A percentile compares a stretch with the other conserved stretches of the same genome.
Conservation (phyloP, 116 monocot species). For the Trichopus zeylanicus region DNA sequence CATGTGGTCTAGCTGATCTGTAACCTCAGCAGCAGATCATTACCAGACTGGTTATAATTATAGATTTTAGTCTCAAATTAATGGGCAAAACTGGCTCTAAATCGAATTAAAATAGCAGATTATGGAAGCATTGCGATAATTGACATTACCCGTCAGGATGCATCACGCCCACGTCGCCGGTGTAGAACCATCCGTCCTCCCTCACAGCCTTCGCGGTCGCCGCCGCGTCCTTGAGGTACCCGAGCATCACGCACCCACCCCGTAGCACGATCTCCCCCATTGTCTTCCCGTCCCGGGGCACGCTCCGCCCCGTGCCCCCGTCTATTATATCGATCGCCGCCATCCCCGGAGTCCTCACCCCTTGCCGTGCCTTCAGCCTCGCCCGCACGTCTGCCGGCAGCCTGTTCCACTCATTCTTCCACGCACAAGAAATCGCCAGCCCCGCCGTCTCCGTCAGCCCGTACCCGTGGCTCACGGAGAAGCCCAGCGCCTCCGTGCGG, state of each 20-base stretch:
- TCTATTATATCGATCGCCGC: too few relatives aligned
- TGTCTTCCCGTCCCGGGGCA: too few relatives aligned
- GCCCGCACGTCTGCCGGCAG: conserved; percentile 57
- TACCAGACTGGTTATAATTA: too few relatives aligned
- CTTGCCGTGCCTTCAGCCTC: conserved; percentile 64
- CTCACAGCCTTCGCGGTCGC: neutral
- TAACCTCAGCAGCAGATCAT: too few relatives aligned
- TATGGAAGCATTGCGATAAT: too few relatives aligned
- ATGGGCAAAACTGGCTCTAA: too few relatives aligned
- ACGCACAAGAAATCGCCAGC: conserved; percentile 53
- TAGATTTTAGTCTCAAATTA: too few relatives aligned
- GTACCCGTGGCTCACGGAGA: conserved; percentile 60
- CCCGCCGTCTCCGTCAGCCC: conserved; percentile 79
- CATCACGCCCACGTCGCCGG: conserved; percentile 24
- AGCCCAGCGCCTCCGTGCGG: conserved; percentile 54
- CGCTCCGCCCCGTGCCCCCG: too few relatives aligned
- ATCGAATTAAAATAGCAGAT: too few relatives aligned
- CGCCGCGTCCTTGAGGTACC: conserved; percentile 8
- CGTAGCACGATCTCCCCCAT: too few relatives aligned
- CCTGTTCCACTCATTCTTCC: conserved; percentile 65
- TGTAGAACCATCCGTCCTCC: conserved; percentile 10
- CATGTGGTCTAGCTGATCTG: too few relatives aligned
- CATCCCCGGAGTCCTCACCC: conserved; percentile 46
- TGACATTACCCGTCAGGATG: conserved; percentile 85
- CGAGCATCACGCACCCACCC: conserved; percentile 7